These are phyloP conservation scores for Smallanthus sonchifolius DNA, from an alignment of 129 eudicot species.

Conservation along the genomic window DNA sequence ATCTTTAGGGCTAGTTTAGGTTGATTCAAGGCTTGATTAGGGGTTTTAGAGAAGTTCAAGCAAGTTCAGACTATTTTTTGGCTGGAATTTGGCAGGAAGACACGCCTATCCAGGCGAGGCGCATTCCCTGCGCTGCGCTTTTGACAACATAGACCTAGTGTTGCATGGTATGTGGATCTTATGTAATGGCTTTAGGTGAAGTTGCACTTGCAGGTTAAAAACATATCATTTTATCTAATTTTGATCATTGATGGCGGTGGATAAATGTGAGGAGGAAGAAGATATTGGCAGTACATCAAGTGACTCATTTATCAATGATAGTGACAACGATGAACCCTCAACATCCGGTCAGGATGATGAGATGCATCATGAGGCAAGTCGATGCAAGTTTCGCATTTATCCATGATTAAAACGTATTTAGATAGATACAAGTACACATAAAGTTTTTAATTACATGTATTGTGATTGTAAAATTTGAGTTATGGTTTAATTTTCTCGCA, in stretches of 20 bases:
- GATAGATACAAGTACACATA: not conserved
- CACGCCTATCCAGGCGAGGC: too few species aligned
- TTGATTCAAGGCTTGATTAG: too few species aligned
- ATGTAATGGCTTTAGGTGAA: constrained; percentile 12
- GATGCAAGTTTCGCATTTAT: not conserved
- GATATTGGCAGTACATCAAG: constrained; percentile 34
- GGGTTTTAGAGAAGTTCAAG: too few species aligned
- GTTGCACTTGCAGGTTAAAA: constrained; percentile 19
- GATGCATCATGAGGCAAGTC: constrained; percentile 45
- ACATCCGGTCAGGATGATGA: constrained; percentile 42
- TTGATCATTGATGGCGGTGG: constrained; percentile 28
- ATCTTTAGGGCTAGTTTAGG: too few species aligned
- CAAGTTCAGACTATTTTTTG: too few species aligned
- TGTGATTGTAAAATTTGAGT: not conserved
- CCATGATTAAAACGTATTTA: not conserved
- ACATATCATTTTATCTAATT: not conserved
- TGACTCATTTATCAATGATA: constrained; percentile 44
- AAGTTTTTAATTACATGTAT: constrained; percentile 1
- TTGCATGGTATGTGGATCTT: constrained; percentile 9
- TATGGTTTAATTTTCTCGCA: constrained; percentile 27
- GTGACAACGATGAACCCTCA: constrained; percentile 38
- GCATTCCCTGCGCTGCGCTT: too few species aligned
- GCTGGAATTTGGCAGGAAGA: too few species aligned
- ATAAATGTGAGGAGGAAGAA: constrained; percentile 41
- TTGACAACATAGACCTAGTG: not conserved